Evolutionary conservation across 2,329 filamentous ascomycete genomes (phyloP).

Genomic region (Apiospora hydei): DNA sequence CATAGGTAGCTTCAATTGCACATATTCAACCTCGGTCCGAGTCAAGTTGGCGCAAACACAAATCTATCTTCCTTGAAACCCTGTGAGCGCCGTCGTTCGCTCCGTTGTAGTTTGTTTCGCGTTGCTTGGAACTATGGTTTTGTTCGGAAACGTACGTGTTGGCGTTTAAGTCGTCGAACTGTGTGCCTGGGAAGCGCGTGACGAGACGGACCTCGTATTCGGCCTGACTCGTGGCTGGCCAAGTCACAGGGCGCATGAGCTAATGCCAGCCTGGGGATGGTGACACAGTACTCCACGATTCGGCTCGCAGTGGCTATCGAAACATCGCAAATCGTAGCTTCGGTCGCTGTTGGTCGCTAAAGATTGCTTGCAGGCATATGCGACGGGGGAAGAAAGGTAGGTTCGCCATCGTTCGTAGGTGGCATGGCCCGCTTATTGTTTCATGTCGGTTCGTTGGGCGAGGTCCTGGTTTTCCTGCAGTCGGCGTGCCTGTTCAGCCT

Average conservation of each 20-base stretch:
- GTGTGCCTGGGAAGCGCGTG: not conserved
- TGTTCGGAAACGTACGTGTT: not conserved
- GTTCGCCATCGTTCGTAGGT: not conserved
- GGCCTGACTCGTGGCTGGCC: not conserved
- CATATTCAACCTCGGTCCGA: not conserved
- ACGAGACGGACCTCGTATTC: not conserved
- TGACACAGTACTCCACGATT: not conserved
- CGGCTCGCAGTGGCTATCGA: not conserved
- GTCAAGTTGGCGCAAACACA: not conserved
- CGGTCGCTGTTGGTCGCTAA: not conserved
- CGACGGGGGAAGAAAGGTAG: not conserved
- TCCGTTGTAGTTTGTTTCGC: not conserved
- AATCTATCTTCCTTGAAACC: not conserved
- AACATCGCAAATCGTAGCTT: not conserved
- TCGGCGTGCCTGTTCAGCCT: slow-evolving; percentile 2
- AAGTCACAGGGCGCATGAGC: not conserved
- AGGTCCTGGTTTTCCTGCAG: not conserved
- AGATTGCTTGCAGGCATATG: not conserved
- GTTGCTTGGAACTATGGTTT: not conserved
- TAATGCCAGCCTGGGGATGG: not conserved
- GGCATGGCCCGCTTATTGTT: not conserved
- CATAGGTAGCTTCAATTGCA: slow-evolving; percentile 10
- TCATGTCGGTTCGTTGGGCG: not conserved
- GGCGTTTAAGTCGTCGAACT: not conserved
- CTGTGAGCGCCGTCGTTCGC: not conserved